phyloP scores from a whole-genome alignment of 2,329 filamentous ascomycete species.

The Clonostachys byssicola region DNA sequence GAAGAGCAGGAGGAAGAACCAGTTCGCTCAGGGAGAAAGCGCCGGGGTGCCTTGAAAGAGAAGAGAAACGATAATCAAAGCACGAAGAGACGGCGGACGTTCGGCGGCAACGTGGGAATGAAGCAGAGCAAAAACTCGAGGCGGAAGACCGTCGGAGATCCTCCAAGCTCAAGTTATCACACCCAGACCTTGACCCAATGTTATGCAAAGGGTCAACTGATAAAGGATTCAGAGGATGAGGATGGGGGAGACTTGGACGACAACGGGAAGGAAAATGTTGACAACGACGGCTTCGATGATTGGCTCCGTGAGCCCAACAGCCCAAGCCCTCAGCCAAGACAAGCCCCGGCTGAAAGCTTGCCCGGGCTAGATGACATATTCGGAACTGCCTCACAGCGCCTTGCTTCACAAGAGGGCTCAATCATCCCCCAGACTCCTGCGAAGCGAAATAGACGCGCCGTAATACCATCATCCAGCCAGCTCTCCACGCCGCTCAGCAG shows the following conservation, averaged over 20 bases:
- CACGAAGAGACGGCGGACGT: slow-evolving; percentile 8
- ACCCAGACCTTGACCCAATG: slow-evolving; percentile 37
- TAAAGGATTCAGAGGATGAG: slow-evolving; percentile 35
- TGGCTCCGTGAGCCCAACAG: slow-evolving; percentile 22
- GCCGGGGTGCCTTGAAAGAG: slow-evolving; percentile 7
- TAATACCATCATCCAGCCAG: slow-evolving; percentile 38
- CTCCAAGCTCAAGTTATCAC: slow-evolving; percentile 22
- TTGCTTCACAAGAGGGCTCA: slow-evolving; percentile 19
- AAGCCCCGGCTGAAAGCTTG: neutral
- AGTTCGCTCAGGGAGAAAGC: slow-evolving; percentile 14
- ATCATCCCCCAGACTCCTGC: slow-evolving; percentile 37
- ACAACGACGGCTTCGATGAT: slow-evolving; percentile 20
- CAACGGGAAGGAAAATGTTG: slow-evolving; percentile 2
- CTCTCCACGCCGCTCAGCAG: slow-evolving; percentile 29
- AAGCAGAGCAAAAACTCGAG: slow-evolving; percentile 9
- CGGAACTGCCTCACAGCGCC: neutral
- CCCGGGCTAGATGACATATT: neutral
- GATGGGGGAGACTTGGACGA: slow-evolving; percentile 21
- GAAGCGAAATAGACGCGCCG: slow-evolving; percentile 21
- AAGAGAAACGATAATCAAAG: slow-evolving; percentile 4
- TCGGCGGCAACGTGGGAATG: slow-evolving; percentile 12
- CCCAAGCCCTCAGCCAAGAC: slow-evolving; percentile 10
- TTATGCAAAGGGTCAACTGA: slow-evolving; percentile 10
- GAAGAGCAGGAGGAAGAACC: slow-evolving; percentile 12
- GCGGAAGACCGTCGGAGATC: slow-evolving; percentile 22